These are phyloP conservation scores for Suillus subalutaceus DNA, from an alignment of 768 basidiomycete species.

Conservation along the genomic window DNA sequence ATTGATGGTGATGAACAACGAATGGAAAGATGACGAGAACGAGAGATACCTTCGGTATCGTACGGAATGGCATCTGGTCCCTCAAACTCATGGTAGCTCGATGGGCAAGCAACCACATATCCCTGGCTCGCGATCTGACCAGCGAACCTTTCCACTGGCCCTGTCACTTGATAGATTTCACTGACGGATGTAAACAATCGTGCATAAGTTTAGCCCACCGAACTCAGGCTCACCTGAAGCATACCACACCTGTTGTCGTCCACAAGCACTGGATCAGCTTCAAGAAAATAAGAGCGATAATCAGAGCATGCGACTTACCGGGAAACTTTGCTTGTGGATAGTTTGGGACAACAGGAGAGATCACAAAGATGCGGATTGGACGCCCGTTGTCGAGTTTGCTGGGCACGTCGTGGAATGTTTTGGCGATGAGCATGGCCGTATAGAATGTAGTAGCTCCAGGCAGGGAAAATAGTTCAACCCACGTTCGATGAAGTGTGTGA, in stretches of 20 bases:
- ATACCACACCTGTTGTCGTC: slow-evolving; percentile 62
- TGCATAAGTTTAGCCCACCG: not conserved
- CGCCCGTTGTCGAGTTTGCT: slow-evolving; percentile 64
- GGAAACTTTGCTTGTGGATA: slow-evolving; percentile 94
- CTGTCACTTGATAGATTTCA: slow-evolving; percentile 97
- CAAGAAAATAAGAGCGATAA: not conserved
- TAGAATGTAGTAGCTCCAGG: too few species aligned
- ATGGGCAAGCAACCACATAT: slow-evolving; percentile 82
- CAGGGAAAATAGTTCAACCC: not conserved
- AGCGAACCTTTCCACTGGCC: slow-evolving; percentile 92
- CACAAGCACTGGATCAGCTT: not conserved
- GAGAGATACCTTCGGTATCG: slow-evolving; percentile 69
- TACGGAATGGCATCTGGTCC: slow-evolving; percentile 89
- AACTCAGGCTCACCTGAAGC: slow-evolving; percentile 61
- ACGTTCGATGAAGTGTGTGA: slow-evolving; percentile 2
- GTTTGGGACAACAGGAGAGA: slow-evolving; percentile 75
- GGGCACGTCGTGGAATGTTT: slow-evolving; percentile 76
- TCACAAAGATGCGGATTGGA: slow-evolving; percentile 81
- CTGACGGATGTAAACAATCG: slow-evolving; percentile 39
- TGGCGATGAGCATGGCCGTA: slow-evolving; percentile 76
- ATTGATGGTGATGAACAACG: slow-evolving; percentile 1
- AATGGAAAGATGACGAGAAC: slow-evolving; percentile 8
- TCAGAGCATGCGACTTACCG: slow-evolving; percentile 43
- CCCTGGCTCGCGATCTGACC: slow-evolving; percentile 88
- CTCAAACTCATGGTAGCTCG: slow-evolving; percentile 90